Conservation (phyloP, 169 alveolate species). For the Eimeria falciformis region DNA sequence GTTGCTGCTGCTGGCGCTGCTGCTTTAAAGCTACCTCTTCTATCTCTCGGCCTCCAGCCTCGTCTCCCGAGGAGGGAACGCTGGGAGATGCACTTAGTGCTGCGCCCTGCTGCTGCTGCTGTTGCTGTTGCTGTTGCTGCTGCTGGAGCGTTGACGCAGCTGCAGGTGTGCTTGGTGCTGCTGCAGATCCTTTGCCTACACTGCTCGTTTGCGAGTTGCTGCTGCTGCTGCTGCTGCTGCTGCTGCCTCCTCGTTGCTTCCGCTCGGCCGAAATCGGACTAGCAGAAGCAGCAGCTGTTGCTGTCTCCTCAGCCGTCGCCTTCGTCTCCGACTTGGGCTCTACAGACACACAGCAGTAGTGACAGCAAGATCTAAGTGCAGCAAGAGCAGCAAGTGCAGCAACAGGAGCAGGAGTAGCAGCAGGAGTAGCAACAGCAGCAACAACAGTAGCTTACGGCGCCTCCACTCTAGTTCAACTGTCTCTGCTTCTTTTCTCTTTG, state of each 20-base stretch:
- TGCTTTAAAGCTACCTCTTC: conserved; percentile 20
- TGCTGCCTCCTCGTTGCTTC: conserved; percentile 53
- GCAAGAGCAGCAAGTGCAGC: background rate
- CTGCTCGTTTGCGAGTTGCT: conserved; percentile 40
- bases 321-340: conserved; percentile 52
- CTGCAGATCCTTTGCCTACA: conserved; percentile 29
- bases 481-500: conserved; percentile 50
- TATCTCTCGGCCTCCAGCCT: background rate
- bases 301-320: conserved; percentile 4
- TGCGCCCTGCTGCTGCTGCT: conserved; percentile 35
- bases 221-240: conserved; percentile 2
- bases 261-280: conserved; percentile 9
- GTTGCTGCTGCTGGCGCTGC: conserved; percentile 13
- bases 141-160: conserved; percentile 30
- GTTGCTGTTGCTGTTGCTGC: conserved; percentile 37
- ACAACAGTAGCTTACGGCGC: conserved; percentile 50
- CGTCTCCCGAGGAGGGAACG: conserved; percentile 47
- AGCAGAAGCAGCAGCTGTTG: conserved; percentile 51
- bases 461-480: conserved; percentile 49
- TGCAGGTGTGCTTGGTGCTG: background rate
- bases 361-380: too few species aligned
- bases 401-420: background rate
- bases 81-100: conserved; percentile 29
- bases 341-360: conserved; percentile 26
- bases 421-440: background rate